Evolutionary conservation across 352 stramenopile species (phyloP), one percentile per base, ranked within the genome.

Genomic region (Phytophthora tubulina): DNA sequence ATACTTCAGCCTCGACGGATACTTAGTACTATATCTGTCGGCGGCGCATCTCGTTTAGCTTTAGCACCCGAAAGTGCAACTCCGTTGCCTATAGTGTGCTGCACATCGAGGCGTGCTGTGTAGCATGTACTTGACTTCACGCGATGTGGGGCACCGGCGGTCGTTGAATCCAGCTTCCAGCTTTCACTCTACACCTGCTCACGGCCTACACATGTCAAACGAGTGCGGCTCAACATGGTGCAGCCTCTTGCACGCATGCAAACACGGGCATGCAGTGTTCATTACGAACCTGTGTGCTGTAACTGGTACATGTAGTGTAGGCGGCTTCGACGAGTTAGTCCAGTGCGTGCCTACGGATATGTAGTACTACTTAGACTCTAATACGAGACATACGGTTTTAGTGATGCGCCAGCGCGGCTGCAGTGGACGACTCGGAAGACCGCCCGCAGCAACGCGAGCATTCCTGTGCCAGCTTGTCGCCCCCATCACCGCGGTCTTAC

Each of bases 381-480:
- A 15, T 10, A 53, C 21, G 46, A 38, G 46, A 59, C 30, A 59
- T 59, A 67, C 48, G 32, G 59, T 67, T 27, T 27, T 67, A 11
- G 59, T 51, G 46, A 59, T 59, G 46, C 15, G 46, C 59, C 8
- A 4, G 32, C 39, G 45, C 59, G 48, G 59, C 59, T 59, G 59
- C 36, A 21, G 59, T 30, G 14, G 38, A 42, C 42, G 42, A n/a
- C 8, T 8, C 10, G 39, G 39, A 46, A 46, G 39, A 35, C 41
- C 13, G 13, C 45, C 17, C 57, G 15, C 9, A 54, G 56, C 11
- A 36, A 39, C 21, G 35, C 15, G 30, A 50, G 62, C 62, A 63
- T 58, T 70, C 42, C 55, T 53, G 62, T 70, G 62, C 62, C 32
- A 21, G 44, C 6, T 32, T 57, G 17, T 54, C 27, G 30, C 15